Conservation (phyloP, 1,284 basidiomycete species). For the Fomes fomentarius region DNA sequence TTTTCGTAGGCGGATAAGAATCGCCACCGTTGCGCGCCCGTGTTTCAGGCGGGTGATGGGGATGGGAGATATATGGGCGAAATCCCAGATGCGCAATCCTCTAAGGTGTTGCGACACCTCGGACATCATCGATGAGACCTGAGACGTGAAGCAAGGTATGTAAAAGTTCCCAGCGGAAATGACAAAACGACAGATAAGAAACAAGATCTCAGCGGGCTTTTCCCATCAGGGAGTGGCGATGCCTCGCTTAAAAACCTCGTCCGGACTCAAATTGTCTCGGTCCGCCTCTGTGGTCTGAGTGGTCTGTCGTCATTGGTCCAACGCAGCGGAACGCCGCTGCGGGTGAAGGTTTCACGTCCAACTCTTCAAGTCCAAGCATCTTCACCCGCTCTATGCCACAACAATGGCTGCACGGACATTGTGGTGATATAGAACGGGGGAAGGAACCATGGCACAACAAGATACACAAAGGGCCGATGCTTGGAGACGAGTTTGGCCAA, state of each 20-base stretch:
- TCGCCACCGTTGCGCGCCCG: not conserved
- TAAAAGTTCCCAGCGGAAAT: not conserved
- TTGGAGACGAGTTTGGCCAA: not conserved
- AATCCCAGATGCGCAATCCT: not conserved
- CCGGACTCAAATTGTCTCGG: not conserved
- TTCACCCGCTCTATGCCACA: no score
- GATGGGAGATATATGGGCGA: not conserved
- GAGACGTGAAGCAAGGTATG: not conserved
- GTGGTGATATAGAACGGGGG: no score
- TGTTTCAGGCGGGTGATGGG: not conserved
- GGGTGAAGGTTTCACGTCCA: no score
- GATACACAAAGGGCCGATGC: not conserved
- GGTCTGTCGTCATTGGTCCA: not conserved
- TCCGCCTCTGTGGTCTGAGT: not conserved
- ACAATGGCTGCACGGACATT: no score
- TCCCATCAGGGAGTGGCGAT: constrained; percentile 12
- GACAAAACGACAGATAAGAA: constrained; percentile 5
- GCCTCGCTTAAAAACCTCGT: not conserved
- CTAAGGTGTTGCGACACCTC: not conserved
- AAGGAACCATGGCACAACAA: no score
- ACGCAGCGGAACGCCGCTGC: not conserved
- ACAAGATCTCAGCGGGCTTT: constrained; percentile 3
- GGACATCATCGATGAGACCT: not conserved
- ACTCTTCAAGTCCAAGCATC: no score
- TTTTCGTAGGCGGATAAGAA: not conserved